A percentile compares a stretch with the other conserved stretches of the same genome.
Conservation (phyloP, 306 rosid genomes). For the Styphnolobium japonicum region DNA sequence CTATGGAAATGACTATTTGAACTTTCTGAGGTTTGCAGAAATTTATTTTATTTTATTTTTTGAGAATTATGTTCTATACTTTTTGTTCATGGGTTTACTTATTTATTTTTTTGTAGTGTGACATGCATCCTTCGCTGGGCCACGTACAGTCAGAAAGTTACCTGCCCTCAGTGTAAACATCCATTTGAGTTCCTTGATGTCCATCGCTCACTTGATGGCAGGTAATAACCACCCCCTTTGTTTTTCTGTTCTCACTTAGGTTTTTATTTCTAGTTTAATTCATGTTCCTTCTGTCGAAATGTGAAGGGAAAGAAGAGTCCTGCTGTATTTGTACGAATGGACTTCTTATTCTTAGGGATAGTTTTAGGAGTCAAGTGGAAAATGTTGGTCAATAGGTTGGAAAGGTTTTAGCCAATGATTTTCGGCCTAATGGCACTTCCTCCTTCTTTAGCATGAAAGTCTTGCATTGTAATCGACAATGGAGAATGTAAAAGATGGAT, state of each 20-base stretch:
- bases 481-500: neutral
- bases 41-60: too few species aligned
- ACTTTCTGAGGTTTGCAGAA: neutral
- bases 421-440: neutral
- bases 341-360: neutral
- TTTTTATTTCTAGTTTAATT: neutral
- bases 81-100: neutral
- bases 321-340: neutral
- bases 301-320: neutral
- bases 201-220: conserved; percentile 95
- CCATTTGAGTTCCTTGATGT: conserved; percentile 78
- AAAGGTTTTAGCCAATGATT: neutral
- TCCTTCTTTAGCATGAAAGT: neutral
- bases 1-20: neutral
- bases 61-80: neutral
- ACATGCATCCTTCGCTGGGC: conserved; percentile 97
- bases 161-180: conserved; percentile 91
- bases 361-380: neutral
- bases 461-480: neutral
- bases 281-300: neutral
- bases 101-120: conserved; percentile 49
- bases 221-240: conserved; percentile 40
- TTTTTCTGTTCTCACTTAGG: neutral
- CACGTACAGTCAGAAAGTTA: conserved; percentile 59
- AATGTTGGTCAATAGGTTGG: neutral